Evolutionary conservation across 768 basidiomycete species (phyloP).

Genomic region (Tulasnella sp.): DNA sequence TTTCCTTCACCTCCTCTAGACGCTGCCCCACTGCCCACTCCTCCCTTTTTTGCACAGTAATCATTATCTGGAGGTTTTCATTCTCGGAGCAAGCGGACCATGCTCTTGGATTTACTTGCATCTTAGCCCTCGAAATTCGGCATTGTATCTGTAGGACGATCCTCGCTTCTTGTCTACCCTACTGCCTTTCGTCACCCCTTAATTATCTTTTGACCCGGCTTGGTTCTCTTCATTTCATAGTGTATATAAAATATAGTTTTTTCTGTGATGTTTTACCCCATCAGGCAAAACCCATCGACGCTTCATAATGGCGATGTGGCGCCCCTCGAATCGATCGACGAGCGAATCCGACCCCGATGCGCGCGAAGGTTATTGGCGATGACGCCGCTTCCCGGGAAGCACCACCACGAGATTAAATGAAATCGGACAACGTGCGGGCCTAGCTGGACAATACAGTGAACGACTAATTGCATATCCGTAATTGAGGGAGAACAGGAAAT

Average conservation of each 20-base stretch:
- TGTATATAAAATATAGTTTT: conserved; percentile 15
- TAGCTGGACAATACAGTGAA: conserved; percentile 3
- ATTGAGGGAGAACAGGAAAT: neutral
- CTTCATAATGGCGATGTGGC: neutral
- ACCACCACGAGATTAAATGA: neutral
- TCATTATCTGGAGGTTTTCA: neutral
- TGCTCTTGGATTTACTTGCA: neutral
- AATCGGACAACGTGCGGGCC: neutral
- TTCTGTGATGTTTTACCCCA: neutral
- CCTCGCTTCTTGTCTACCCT: conserved; percentile 7
- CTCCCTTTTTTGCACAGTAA: neutral
- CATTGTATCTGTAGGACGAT: conserved; percentile 7
- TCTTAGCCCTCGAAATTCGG: neutral
- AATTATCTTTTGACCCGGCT: neutral
- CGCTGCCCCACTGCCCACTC: neutral
- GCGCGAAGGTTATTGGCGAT: neutral
- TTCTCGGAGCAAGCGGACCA: neutral
- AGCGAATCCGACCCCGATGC: neutral
- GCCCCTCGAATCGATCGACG: neutral
- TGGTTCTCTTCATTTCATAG: conserved; percentile 4
- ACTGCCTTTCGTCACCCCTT: neutral
- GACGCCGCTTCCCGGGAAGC: neutral
- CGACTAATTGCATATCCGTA: conserved; percentile 5
- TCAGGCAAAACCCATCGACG: neutral
- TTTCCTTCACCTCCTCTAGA: neutral